Evolutionary conservation across 83 land plant species (phyloP).

Genomic region (Diphasiastrum complanatum): DNA sequence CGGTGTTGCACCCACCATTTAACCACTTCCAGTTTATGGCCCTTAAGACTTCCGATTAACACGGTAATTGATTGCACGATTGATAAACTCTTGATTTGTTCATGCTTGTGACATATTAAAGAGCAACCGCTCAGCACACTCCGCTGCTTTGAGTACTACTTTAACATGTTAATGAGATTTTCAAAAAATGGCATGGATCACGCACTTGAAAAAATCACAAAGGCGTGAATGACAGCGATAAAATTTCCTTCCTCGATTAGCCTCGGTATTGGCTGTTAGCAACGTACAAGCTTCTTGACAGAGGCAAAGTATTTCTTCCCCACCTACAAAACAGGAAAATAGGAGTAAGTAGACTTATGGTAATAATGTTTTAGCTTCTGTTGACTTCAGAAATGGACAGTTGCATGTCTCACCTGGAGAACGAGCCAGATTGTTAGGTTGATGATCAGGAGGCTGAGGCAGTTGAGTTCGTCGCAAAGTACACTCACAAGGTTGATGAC

Average conservation of each 20-base stretch:
- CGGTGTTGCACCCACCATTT: too few relatives aligned
- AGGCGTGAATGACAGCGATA: constrained; percentile 51
- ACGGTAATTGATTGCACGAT: too few relatives aligned
- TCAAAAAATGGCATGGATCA: not conserved
- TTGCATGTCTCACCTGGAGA: too few relatives aligned
- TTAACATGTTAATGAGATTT: not conserved
- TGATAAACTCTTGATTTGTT: too few relatives aligned
- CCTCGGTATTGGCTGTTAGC: constrained; percentile 78
- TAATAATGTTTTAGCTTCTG: too few relatives aligned
- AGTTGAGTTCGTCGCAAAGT: constrained; percentile 15
- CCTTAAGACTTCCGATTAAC: too few relatives aligned
- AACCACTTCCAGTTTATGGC: too few relatives aligned
- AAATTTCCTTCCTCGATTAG: constrained; percentile 75
- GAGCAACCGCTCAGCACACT: not conserved
- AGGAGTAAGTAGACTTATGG: too few relatives aligned
- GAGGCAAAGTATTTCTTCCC: constrained; percentile 15
- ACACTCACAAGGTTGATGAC: not conserved
- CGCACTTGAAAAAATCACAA: constrained; percentile 78
- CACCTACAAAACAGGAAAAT: constrained; percentile 25
- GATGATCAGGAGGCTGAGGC: too few relatives aligned
- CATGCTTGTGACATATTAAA: too few relatives aligned
- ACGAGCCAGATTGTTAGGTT: too few relatives aligned
- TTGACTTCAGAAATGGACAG: too few relatives aligned
- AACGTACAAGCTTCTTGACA: constrained; percentile 52
- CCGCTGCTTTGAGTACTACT: not conserved